Percentiles rank a stretch among this genome's conserved stretches.
Evolutionary conservation across 2,329 filamentous ascomycete genomes (phyloP).

Genomic region (Arthrobotrys pseudoclavata): DNA sequence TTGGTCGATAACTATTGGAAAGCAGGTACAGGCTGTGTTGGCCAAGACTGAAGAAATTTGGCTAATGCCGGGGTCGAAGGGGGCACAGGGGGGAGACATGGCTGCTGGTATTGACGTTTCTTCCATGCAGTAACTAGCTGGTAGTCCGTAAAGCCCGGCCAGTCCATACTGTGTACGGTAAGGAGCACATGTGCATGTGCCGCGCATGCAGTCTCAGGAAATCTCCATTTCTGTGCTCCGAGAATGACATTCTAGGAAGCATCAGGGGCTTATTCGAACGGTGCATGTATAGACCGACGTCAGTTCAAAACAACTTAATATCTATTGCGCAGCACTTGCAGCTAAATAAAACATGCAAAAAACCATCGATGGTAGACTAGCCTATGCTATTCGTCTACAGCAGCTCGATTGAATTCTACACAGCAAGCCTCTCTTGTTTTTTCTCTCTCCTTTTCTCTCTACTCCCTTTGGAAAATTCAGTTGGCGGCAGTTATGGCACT

Average conservation of each 20-base stretch:
- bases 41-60: constrained; percentile 52
- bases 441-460: not conserved
- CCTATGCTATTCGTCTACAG: constrained; percentile 11
- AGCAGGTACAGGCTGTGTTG: constrained; percentile 43
- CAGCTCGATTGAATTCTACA: not conserved
- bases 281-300: constrained; percentile 33
- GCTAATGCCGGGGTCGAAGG: constrained; percentile 33
- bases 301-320: constrained; percentile 12
- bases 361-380: not conserved
- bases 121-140: not conserved
- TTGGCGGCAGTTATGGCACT: not conserved
- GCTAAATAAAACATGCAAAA: constrained; percentile 10
- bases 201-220: constrained; percentile 20
- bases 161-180: not conserved
- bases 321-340: constrained; percentile 13
- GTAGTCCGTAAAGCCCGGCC: not conserved
- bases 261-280: constrained; percentile 23
- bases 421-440: not conserved
- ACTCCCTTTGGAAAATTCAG: not conserved
- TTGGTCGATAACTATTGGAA: constrained; percentile 14
- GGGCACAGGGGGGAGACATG: constrained; percentile 32
- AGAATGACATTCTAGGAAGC: constrained; percentile 14
- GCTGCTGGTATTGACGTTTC: constrained; percentile 16
- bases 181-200: constrained; percentile 28
- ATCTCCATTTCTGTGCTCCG: constrained; percentile 21